Percentiles rank a stretch among this genome's conserved stretches.
Conservation (phyloP, 345 rosid genomes). For the Toxicodendron radicans region DNA sequence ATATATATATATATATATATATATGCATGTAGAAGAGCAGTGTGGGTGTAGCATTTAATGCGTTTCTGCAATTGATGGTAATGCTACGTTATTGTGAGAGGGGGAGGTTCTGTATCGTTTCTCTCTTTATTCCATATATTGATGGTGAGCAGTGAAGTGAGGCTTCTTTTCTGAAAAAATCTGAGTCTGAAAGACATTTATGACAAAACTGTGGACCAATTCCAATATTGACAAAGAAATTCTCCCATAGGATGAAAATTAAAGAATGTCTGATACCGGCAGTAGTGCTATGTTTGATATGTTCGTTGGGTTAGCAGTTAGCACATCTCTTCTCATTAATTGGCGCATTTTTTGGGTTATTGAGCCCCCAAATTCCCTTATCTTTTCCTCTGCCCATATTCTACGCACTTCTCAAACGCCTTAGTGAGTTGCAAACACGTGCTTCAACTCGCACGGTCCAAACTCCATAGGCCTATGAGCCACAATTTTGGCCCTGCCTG, state of each 20-base stretch:
- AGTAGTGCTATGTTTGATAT: conserved; percentile 4
- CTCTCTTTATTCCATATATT: background rate
- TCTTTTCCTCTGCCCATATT: background rate
- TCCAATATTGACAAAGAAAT: background rate
- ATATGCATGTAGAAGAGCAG: conserved; percentile 3
- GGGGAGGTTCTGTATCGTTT: background rate
- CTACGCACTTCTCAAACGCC: background rate
- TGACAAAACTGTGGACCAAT: conserved; percentile 8
- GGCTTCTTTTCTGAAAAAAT: background rate
- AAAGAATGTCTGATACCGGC: conserved; percentile 31
- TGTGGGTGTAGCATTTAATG: conserved; percentile 10
- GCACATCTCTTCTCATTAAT: conserved; percentile 27
- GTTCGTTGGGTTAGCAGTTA: background rate
- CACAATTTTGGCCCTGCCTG: background rate
- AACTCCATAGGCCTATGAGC: background rate
- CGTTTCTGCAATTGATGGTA: conserved; percentile 21
- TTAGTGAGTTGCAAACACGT: background rate
- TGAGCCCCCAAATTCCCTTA: conserved; percentile 20
- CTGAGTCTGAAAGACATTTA: background rate
- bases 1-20: too few relatives aligned
- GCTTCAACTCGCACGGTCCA: background rate
- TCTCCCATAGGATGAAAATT: conserved; percentile 19
- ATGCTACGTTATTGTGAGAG: conserved; percentile 6
- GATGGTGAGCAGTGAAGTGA: background rate
- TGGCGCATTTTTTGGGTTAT: conserved; percentile 43